These are phyloP conservation scores for Serendipita sp. DNA, from an alignment of 1,284 basidiomycete genomes.

Conservation along the genomic window DNA sequence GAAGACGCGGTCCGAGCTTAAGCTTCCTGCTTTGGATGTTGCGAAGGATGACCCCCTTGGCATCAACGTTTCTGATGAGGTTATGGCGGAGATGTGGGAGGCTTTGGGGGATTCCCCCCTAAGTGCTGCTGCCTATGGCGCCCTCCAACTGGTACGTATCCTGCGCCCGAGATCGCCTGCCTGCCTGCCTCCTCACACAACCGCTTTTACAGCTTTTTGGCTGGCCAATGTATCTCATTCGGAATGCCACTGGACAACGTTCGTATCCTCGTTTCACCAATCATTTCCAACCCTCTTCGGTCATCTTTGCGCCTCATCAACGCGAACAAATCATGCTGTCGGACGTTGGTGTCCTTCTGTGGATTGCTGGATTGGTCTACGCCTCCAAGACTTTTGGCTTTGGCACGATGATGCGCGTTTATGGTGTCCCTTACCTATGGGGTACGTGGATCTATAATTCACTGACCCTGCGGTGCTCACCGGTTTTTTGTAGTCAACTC, in stretches of 20 bases:
- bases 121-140: constrained; percentile 50
- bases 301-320: constrained; percentile 82
- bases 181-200: not conserved
- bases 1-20: constrained; percentile 62
- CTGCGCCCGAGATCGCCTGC: not conserved
- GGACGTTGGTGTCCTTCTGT: constrained; percentile 69
- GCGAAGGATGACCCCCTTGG: constrained; percentile 56
- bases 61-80: constrained; percentile 50
- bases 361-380: constrained; percentile 45
- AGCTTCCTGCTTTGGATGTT: constrained; percentile 51
- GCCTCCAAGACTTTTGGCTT: constrained; percentile 59
- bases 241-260: constrained; percentile 80
- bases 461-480: constrained; percentile 23
- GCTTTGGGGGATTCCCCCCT: constrained; percentile 89
- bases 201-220: constrained; percentile 42
- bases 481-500: constrained; percentile 43
- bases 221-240: constrained; percentile 78
- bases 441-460: constrained; percentile 22
- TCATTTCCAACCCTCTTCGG: constrained; percentile 70
- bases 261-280: constrained; percentile 74
- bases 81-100: constrained; percentile 72
- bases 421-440: constrained; percentile 85
- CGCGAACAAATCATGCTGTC: constrained; percentile 68
- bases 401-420: constrained; percentile 63
- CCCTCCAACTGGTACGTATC: constrained; percentile 53